phyloP scores from a whole-genome alignment of 305 asterid genomes.

The Solanum hybrid region DNA sequence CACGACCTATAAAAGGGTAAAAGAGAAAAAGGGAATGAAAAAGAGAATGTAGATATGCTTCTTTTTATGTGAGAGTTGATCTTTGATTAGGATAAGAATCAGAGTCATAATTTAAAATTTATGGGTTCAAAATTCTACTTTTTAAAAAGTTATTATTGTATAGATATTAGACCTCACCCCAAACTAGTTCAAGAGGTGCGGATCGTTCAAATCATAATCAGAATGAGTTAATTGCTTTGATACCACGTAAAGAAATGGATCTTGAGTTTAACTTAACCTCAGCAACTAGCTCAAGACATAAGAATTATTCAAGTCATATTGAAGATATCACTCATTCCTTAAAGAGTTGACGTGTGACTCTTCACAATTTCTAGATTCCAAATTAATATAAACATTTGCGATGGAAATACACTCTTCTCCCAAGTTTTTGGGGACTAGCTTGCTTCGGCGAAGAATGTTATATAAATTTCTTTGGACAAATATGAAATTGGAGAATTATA shows the following conservation, averaged over 20 bases:
- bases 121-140: not conserved
- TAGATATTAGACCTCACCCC: not conserved
- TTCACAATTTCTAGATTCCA: not conserved
- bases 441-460: not conserved
- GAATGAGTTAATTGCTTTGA: not conserved
- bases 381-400: not conserved
- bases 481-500: not conserved
- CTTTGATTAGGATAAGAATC: not conserved
- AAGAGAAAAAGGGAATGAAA: not conserved
- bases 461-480: not conserved
- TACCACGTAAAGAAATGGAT: not conserved
- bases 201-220: not conserved
- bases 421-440: not conserved
- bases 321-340: not conserved
- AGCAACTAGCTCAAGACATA: not conserved
- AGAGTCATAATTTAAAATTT: not conserved
- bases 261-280: not conserved
- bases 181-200: not conserved
- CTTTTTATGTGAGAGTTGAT: not conserved
- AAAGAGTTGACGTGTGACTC: not conserved
- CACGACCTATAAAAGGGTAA: not conserved
- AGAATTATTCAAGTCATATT: not conserved
- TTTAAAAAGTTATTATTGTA: not conserved
- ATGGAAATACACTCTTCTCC: not conserved
- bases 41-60: not conserved